Evolutionary conservation across 2,329 filamentous ascomycete genomes (phyloP), one percentile per base, ranked within the genome.

Genomic region (Pseudophaeomoniella oleicola): DNA sequence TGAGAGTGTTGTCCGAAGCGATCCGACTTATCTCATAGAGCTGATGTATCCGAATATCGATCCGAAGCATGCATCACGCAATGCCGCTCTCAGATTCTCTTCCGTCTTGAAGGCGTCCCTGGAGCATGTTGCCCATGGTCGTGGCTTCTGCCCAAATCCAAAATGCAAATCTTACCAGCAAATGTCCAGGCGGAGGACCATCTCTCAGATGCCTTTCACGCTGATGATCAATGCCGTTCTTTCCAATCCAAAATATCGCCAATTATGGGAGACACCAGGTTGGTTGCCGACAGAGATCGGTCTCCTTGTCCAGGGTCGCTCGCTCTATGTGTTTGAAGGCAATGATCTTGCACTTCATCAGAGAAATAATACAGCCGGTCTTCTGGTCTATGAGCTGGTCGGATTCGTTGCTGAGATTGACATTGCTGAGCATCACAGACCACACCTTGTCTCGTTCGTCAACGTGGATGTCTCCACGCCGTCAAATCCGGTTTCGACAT

Each of bases 251-350:
- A 81, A 88, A 44, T 75, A 85, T 22, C 71, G 81, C 40, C 67
- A 57, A 18, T 47, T 94, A 12, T 98, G 92, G 92, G 75, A 83
- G 1, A 84, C 78, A 10, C 84, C 84, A 1, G 84, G 83, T 12
- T 98, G 88, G 79, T 66, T 98, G 10, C 90, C 90, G 0, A 81
- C 90, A 51, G 86, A 96, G 54, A 87, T 98, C 49, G 90, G 90
- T 27, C 75, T 98, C 50, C 83, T 93, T 39, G 75, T 94, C 39
- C 83, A 92, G 41, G 75, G 83, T 49, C 85, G 84, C n/a, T 83
- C 93, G 51, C 83, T 96, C 52, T 87, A 84, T 57, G 94, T 87
- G 57, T 96, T 86, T 45, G 87, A 98, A 57, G 88, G 90, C 2
- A 80, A 93, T 37, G 87, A 96, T 49, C 59, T 98, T 44, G 80